Conservation (phyloP, 805 yeast genomes). For the Wickerhamomyces ciferrii region DNA sequence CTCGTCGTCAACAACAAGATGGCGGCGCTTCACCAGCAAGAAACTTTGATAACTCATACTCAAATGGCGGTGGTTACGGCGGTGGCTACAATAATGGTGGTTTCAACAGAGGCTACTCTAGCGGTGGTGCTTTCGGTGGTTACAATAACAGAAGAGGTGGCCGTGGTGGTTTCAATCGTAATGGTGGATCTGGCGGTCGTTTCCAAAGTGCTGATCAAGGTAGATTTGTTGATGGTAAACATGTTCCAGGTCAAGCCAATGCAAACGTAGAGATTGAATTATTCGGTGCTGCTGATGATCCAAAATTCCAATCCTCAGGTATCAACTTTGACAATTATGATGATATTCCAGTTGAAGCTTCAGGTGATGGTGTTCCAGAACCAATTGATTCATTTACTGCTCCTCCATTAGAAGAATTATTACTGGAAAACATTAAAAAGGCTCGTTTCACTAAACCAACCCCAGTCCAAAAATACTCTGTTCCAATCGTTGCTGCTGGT, state of each 20-base stretch:
- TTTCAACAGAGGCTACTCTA: constrained; percentile 15
- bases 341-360: constrained; percentile 97
- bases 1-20: constrained; percentile 22
- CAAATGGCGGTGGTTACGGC: constrained; percentile 14
- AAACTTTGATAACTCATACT: constrained; percentile 1
- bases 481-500: constrained; percentile 84
- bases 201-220: constrained; percentile 58
- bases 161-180: constrained; percentile 25
- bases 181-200: constrained; percentile 26
- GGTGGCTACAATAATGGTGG: constrained; percentile 12
- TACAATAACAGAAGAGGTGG: constrained; percentile 28
- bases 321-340: constrained; percentile 98
- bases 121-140: constrained; percentile 24
- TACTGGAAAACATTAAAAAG: constrained; percentile 79
- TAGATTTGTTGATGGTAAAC: constrained; percentile 81
- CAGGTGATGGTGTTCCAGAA: constrained; percentile 94
- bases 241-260: constrained; percentile 73
- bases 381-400: constrained; percentile 82
- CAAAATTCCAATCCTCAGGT: constrained; percentile 85
- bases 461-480: constrained; percentile 91
- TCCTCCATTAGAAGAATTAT: constrained; percentile 85
- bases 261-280: constrained; percentile 69
- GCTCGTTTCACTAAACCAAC: constrained; percentile 96
- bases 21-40: constrained; percentile 1
- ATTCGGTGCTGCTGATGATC: constrained; percentile 70